Evolutionary conservation across 2,329 filamentous ascomycete genomes (phyloP).

Genomic region (Madurella mycetomatis): DNA sequence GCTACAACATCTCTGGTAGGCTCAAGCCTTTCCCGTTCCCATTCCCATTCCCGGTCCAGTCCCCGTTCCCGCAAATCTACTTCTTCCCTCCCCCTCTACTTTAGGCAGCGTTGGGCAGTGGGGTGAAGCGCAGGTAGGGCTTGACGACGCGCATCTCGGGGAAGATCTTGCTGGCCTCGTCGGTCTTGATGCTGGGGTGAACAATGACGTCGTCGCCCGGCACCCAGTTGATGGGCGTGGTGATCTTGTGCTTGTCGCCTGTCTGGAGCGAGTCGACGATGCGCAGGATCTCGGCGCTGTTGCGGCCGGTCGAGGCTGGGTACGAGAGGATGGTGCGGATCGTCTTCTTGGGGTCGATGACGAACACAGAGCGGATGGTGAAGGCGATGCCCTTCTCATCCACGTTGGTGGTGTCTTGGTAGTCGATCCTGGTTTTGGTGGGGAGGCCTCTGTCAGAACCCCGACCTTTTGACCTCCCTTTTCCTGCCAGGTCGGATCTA

Average conservation of each 20-base stretch:
- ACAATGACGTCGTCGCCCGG: conserved; percentile 90
- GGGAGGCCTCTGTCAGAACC: neutral
- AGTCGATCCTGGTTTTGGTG: conserved; percentile 55
- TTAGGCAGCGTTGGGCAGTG: conserved; percentile 52
- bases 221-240: conserved; percentile 87
- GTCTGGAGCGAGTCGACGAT: conserved; percentile 76
- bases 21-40: neutral
- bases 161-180: conserved; percentile 84
- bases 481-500: neutral
- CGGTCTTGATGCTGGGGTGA: conserved; percentile 74
- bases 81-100: neutral
- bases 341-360: conserved; percentile 91
- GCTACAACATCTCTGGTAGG: too few relatives aligned
- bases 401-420: conserved; percentile 77
- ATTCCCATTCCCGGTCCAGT: too few relatives aligned
- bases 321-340: conserved; percentile 91
- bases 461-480: neutral
- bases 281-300: conserved; percentile 73
- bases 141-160: conserved; percentile 67
- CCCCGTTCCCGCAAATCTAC: neutral
- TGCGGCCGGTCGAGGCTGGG: conserved; percentile 84
- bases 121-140: conserved; percentile 71
- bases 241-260: conserved; percentile 82
- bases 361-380: conserved; percentile 91
- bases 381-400: conserved; percentile 81